A percentile compares a stretch with the other conserved stretches of the same genome.
These are phyloP conservation scores for Udeniomyces megalosporus DNA, from an alignment of 768 basidiomycete genomes.

Conservation along the genomic window DNA sequence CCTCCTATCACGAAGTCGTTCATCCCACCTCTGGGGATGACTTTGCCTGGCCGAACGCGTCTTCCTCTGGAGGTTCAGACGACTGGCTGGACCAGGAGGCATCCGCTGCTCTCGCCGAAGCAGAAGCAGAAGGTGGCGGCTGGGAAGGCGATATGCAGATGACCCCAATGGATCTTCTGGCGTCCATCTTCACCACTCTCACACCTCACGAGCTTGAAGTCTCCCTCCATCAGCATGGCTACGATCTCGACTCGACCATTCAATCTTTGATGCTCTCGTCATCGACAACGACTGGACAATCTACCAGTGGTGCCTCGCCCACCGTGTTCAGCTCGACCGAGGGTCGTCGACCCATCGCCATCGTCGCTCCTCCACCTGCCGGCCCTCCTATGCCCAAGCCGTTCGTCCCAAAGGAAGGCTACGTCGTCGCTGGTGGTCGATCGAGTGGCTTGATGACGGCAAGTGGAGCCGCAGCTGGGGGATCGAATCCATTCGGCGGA, in stretches of 20 bases:
- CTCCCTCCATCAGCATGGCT: constrained; percentile 68
- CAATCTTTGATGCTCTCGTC: constrained; percentile 60
- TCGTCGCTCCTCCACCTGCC: background rate
- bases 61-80: constrained; percentile 12
- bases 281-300: constrained; percentile 32
- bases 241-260: constrained; percentile 93
- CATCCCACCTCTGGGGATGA: constrained; percentile 32
- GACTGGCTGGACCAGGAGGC: constrained; percentile 6
- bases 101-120: background rate
- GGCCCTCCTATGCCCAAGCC: constrained; percentile 20
- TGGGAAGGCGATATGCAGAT: constrained; percentile 27
- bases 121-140: background rate
- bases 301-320: constrained; percentile 24
- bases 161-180: constrained; percentile 93
- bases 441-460: constrained; percentile 12
- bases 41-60: background rate
- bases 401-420: constrained; percentile 22
- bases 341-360: constrained; percentile 12
- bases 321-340: constrained; percentile 53
- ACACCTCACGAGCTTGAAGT: constrained; percentile 86
- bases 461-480: constrained; percentile 29
- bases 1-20: constrained; percentile 45
- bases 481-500: constrained; percentile 27
- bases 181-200: constrained; percentile 78
- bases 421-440: constrained; percentile 20